Evolutionary conservation across 148 eudicot genomes (phyloP), one percentile per base, ranked within the genome.

Genomic region (Chenopodium quinoa): DNA sequence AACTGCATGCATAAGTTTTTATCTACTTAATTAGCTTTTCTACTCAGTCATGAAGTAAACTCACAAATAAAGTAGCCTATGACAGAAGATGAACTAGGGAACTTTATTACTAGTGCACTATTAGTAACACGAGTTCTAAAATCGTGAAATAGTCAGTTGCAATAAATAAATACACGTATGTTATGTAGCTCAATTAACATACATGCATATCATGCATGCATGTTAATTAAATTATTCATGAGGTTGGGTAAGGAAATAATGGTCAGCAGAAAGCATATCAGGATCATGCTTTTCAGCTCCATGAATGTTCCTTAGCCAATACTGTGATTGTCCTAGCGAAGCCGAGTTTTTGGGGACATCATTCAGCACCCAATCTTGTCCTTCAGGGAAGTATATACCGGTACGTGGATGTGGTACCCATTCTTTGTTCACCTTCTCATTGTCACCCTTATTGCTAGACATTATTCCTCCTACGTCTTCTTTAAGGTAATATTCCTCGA

Each of bases 371-470:
- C 88, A 44, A 31, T 91, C 91, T 8, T 92, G 91, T 22, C 96
- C 96, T 80, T 82, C 34, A 0, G 92, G 93, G 52, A 47, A 87
- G 68, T 90, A 92, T 77, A 92, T 92, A 9, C 93, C 93, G 0
- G 73, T 89, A 2, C 87, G 87, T 62, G 86, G 90, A 82, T 92
- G 91, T 37, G 96, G 96, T 14, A 82, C 76, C 96, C 96, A 92
- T 16, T 73, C 44, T 40, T 40, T 80, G 77, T 19, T 37, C 72
- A 62, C 52, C 20, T 77, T 23, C 19, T 72, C 73, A 40, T 40
- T 6, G 0, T 73, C 16, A 13, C 37, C 16, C 20, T 56, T 10
- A 2, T 62, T 37, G 22, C 20, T 4, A 56, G 4, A 3, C 20
- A 27, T 72, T 74, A 0, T 13, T 32, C 23, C 16, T 32, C 25